Conservation (phyloP, 345 rosid genomes). For the Toxicodendron radicans region DNA sequence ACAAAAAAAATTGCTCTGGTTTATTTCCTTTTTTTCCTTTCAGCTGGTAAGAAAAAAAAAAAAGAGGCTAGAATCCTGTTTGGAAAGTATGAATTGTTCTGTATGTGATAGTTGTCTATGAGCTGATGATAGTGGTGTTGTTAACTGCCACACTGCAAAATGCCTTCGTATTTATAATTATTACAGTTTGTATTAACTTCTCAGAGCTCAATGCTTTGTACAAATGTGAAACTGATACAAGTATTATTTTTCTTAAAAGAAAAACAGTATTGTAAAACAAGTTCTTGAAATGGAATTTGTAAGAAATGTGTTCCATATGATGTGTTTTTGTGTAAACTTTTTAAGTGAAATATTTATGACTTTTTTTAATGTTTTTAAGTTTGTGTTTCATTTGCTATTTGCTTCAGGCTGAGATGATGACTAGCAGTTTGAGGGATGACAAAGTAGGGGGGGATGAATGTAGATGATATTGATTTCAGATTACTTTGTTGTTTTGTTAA, state of each 20-base stretch:
- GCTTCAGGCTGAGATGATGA: background rate
- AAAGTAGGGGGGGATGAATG: too few species aligned
- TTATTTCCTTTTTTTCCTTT: slow-evolving; percentile 13
- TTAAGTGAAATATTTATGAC: background rate
- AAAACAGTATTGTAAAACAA: slow-evolving; percentile 30
- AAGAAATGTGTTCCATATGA: slow-evolving; percentile 25
- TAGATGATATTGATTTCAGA: background rate
- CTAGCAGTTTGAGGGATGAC: background rate
- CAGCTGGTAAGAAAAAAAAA: slow-evolving; percentile 17
- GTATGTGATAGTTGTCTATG: slow-evolving; percentile 7
- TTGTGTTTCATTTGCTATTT: background rate
- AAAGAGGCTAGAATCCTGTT: slow-evolving; percentile 22
- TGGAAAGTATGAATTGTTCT: slow-evolving; percentile 20
- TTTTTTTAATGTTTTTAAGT: background rate
- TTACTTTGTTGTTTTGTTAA: background rate
- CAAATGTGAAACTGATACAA: slow-evolving; percentile 31
- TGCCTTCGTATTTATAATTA: slow-evolving; percentile 4
- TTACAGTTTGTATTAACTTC: slow-evolving; percentile 25
- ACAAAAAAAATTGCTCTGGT: background rate
- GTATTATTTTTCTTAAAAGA: slow-evolving; percentile 21
- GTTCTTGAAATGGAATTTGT: slow-evolving; percentile 35
- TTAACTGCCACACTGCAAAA: slow-evolving; percentile 15
- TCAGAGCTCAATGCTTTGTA: slow-evolving; percentile 28
- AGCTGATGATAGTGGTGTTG: slow-evolving; percentile 17
- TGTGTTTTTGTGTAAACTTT: background rate